A percentile compares a stretch with the other conserved stretches of the same genome.
Evolutionary conservation across 2,329 filamentous ascomycete genomes (phyloP).

Genomic region (Aspergillus sp.): DNA sequence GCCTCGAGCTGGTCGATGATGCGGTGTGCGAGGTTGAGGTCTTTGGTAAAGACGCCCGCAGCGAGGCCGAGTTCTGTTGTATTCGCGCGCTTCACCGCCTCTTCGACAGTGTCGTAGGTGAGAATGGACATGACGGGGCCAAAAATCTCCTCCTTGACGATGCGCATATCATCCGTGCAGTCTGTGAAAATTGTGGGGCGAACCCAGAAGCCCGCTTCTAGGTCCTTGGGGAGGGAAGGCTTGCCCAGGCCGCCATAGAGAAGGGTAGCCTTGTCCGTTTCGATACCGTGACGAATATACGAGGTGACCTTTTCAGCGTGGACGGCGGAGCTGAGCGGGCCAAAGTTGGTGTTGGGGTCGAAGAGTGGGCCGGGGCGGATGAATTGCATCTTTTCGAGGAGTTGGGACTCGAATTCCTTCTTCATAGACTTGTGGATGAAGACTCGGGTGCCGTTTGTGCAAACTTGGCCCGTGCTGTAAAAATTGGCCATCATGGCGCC

Average conservation of each 20-base stretch:
- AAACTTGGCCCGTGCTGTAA: slow-evolving; percentile 88
- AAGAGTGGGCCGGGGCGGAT: slow-evolving; percentile 75
- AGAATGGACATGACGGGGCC: slow-evolving; percentile 85
- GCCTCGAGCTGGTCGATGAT: slow-evolving; percentile 74
- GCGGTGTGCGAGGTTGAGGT: slow-evolving; percentile 74
- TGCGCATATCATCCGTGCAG: slow-evolving; percentile 81
- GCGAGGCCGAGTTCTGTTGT: slow-evolving; percentile 77
- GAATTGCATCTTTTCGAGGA: slow-evolving; percentile 71
- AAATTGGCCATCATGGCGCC: slow-evolving; percentile 95
- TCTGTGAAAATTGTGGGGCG: slow-evolving; percentile 82
- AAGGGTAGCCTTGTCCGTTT: slow-evolving; percentile 73
- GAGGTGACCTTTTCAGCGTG: slow-evolving; percentile 78
- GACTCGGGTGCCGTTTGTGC: slow-evolving; percentile 88
- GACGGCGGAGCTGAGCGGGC: slow-evolving; percentile 74
- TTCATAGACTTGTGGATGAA: slow-evolving; percentile 75
- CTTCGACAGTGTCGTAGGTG: slow-evolving; percentile 70
- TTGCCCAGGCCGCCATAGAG: slow-evolving; percentile 72
- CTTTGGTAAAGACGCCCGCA: slow-evolving; percentile 79
- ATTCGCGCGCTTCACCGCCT: slow-evolving; percentile 75
- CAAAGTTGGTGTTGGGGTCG: slow-evolving; percentile 77
- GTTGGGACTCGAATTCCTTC: slow-evolving; percentile 66
- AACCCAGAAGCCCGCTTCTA: slow-evolving; percentile 77
- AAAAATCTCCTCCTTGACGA: slow-evolving; percentile 84
- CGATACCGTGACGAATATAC: slow-evolving; percentile 77
- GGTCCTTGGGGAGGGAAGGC: slow-evolving; percentile 57